Percentiles rank a stretch among this genome's conserved stretches.
Evolutionary conservation across 495 filamentous ascomycete species (phyloP).

Genomic region (Cladorrhinum samala): DNA sequence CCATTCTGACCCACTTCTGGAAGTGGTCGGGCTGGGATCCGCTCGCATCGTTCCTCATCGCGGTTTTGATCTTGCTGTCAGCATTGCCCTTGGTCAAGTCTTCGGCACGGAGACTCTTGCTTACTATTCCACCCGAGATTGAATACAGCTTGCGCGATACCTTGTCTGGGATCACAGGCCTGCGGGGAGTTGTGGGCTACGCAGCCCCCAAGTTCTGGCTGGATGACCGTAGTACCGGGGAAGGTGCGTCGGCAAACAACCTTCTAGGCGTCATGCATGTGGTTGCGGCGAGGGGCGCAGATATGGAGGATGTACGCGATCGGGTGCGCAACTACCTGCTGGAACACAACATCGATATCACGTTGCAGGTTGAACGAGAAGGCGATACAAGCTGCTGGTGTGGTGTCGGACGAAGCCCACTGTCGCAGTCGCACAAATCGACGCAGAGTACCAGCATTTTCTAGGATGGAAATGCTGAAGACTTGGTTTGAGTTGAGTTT

Average conservation of each 20-base stretch:
- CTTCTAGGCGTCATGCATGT: slow-evolving; percentile 78
- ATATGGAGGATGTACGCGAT: slow-evolving; percentile 71
- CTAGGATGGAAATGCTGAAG: slow-evolving; percentile 10
- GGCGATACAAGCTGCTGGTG: slow-evolving; percentile 80
- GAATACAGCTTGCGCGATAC: slow-evolving; percentile 87
- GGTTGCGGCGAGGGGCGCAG: slow-evolving; percentile 60
- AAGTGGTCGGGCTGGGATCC: slow-evolving; percentile 96
- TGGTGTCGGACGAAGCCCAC: slow-evolving; percentile 36
- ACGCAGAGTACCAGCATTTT: slow-evolving; percentile 21
- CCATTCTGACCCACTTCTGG: slow-evolving; percentile 74
- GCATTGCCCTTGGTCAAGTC: slow-evolving; percentile 82
- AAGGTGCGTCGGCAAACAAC: slow-evolving; percentile 37
- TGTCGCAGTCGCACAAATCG: slow-evolving; percentile 19
- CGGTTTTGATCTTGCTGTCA: slow-evolving; percentile 82
- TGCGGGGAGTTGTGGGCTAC: slow-evolving; percentile 82
- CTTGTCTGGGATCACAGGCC: slow-evolving; percentile 71
- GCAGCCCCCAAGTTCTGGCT: slow-evolving; percentile 91
- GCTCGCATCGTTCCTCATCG: slow-evolving; percentile 87
- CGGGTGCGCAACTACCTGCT: slow-evolving; percentile 54
- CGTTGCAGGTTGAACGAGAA: slow-evolving; percentile 70
- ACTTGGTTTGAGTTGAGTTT: slow-evolving; percentile 6
- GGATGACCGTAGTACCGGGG: slow-evolving; percentile 56
- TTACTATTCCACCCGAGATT: slow-evolving; percentile 76
- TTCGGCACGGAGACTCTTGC: slow-evolving; percentile 70
- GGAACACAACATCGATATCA: slow-evolving; percentile 60